Conservation (phyloP, 2,329 filamentous ascomycete genomes). For the Paraphoma sp. region DNA sequence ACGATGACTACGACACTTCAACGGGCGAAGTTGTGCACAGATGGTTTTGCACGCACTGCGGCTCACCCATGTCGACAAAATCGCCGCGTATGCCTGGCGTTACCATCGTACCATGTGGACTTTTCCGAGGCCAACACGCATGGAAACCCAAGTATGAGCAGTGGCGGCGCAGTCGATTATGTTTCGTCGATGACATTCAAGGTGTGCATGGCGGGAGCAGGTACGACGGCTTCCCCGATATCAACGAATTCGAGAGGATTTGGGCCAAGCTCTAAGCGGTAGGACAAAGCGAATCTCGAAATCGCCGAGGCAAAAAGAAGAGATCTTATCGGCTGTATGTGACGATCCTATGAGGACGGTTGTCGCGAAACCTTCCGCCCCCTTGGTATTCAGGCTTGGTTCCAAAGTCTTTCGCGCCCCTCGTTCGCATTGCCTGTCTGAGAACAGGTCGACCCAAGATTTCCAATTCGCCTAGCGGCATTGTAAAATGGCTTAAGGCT, state of each 20-base stretch:
- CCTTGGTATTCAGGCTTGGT: no score
- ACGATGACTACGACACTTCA: constrained; percentile 3
- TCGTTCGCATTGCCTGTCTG: no score
- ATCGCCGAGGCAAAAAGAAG: not conserved
- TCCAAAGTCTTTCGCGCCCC: no score
- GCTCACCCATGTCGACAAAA: not conserved
- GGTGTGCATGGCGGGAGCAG: not conserved
- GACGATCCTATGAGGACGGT: not conserved
- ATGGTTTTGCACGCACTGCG: not conserved
- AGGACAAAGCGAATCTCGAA: not conserved
- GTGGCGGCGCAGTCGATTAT: not conserved
- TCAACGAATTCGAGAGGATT: not conserved
- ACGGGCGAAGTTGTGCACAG: not conserved
- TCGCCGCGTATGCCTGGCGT: not conserved
- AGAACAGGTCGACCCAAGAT: no score
- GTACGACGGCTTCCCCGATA: not conserved
- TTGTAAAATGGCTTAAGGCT: no score
- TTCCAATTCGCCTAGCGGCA: no score
- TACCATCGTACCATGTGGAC: not conserved
- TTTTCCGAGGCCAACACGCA: not conserved
- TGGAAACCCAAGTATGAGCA: not conserved
- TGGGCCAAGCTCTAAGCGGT: not conserved
- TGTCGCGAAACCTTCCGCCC: not conserved
- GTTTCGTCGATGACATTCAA: not conserved
- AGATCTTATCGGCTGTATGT: not conserved